phyloP scores from a whole-genome alignment of 352 stramenopile genomes.

The Globisporangium lucens region DNA sequence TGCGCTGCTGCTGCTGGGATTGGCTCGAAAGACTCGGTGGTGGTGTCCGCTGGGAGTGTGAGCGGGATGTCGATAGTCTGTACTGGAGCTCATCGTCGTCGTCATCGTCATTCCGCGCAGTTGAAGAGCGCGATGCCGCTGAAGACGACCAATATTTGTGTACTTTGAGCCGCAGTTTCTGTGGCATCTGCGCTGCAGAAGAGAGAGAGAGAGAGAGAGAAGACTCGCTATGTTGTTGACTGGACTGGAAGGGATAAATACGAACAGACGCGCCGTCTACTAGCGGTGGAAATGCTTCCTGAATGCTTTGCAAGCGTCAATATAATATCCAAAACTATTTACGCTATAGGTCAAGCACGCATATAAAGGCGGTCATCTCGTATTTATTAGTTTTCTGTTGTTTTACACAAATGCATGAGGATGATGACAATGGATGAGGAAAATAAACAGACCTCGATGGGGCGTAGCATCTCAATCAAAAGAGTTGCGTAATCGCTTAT shows the following conservation, averaged over 20 bases:
- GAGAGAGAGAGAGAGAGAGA: background rate
- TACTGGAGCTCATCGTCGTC: background rate
- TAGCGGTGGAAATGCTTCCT: background rate
- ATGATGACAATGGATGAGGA: background rate
- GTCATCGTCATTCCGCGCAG: background rate
- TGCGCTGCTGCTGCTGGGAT: background rate
- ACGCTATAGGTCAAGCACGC: too few relatives aligned
- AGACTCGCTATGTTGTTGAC: background rate
- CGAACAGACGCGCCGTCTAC: background rate
- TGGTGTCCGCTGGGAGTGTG: background rate
- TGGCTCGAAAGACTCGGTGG: background rate
- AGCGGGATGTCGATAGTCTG: background rate
- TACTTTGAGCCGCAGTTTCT: background rate
- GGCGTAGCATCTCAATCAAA: background rate
- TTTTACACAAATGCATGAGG: background rate
- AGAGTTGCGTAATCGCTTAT: conserved; percentile 18
- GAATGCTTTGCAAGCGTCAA: background rate
- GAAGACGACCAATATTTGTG: background rate
- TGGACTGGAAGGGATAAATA: background rate
- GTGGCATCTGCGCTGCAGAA: background rate
- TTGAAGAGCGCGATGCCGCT: background rate
- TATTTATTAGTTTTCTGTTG: background rate
- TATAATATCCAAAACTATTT: background rate
- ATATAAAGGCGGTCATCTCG: conserved; percentile 3
- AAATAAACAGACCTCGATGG: background rate